phyloP scores from a whole-genome alignment of 108 stramenopile species.

The Cyclotella distinguenda region DNA sequence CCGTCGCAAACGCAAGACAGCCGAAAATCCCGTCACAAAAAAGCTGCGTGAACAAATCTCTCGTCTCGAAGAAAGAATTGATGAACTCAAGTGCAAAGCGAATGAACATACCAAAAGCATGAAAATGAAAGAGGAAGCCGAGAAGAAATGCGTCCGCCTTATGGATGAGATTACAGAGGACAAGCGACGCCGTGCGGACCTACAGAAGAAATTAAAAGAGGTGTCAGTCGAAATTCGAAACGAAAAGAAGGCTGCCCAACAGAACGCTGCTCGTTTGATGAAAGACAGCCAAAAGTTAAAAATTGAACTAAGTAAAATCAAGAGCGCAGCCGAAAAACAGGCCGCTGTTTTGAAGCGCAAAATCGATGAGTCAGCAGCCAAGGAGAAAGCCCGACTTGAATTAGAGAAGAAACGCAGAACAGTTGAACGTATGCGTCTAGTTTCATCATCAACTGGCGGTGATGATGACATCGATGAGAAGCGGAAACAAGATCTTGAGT shows the following conservation, averaged over 20 bases:
- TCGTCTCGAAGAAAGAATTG: constrained; percentile 46
- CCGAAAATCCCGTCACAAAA: constrained; percentile 30
- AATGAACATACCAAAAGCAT: constrained; percentile 53
- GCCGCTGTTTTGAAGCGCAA: constrained; percentile 56
- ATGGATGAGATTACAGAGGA: constrained; percentile 53
- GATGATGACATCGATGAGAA: constrained; percentile 21
- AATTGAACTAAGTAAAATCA: constrained; percentile 56
- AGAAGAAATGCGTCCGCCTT: constrained; percentile 51
- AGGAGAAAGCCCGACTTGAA: constrained; percentile 37
- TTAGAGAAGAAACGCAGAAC: constrained; percentile 26
- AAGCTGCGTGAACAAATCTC: constrained; percentile 40
- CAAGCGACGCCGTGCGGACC: constrained; percentile 53
- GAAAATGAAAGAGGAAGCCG: constrained; percentile 53
- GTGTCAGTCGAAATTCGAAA: constrained; percentile 40
- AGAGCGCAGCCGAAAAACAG: constrained; percentile 54
- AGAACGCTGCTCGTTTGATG: constrained; percentile 52
- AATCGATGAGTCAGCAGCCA: constrained; percentile 40
- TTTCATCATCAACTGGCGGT: constrained; percentile 16
- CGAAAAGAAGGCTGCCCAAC: constrained; percentile 59
- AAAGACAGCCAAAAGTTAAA: constrained; percentile 55
- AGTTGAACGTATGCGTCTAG: constrained; percentile 31
- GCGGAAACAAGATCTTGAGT: constrained; percentile 32
- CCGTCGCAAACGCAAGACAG: constrained; percentile 28
- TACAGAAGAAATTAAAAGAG: constrained; percentile 61
- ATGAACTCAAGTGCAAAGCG: constrained; percentile 48